A percentile compares a stretch with the other conserved stretches of the same genome.
Evolutionary conservation across 352 stramenopile genomes (phyloP).

Genomic region (Globisporangium sylvaticum): DNA sequence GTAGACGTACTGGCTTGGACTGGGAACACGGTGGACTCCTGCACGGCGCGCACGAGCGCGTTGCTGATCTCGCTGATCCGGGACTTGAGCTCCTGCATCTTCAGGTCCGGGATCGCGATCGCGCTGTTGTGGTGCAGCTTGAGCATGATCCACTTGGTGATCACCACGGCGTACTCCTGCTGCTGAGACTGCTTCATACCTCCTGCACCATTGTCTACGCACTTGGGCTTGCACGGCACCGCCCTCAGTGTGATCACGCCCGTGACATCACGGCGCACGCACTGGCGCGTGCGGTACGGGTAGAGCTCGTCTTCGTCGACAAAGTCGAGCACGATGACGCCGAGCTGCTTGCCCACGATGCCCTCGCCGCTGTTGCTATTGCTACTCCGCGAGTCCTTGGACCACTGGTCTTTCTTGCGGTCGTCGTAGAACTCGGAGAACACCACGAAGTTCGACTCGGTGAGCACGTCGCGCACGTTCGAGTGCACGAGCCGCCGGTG

Average conservation of each 20-base stretch:
- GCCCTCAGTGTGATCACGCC: constrained; percentile 16
- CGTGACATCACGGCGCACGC: constrained; percentile 27
- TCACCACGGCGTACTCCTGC: constrained; percentile 14
- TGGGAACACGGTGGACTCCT: background rate
- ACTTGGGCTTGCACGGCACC: constrained; percentile 2
- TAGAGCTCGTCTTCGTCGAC: constrained; percentile 38
- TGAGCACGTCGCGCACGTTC: constrained; percentile 17
- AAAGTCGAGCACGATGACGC: constrained; percentile 23
- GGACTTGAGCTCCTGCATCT: constrained; percentile 17
- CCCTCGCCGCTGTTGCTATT: background rate
- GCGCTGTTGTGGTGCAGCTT: constrained; percentile 16
- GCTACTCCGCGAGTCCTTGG: background rate
- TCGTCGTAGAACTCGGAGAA: constrained; percentile 17
- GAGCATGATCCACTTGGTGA: constrained; percentile 19
- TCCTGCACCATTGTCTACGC: background rate
- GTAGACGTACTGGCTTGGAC: background rate
- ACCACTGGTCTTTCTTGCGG: constrained; percentile 8
- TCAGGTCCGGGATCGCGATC: constrained; percentile 4
- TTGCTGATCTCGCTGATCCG: constrained; percentile 7
- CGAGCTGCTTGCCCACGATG: constrained; percentile 15
- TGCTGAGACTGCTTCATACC: background rate
- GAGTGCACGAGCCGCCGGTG: constrained; percentile 16
- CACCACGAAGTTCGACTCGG: constrained; percentile 21
- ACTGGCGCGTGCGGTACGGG: constrained; percentile 27
- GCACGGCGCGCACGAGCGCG: constrained; percentile 11